phyloP scores from a whole-genome alignment of 805 yeast species.

The Saccharomycopsis microspora region DNA sequence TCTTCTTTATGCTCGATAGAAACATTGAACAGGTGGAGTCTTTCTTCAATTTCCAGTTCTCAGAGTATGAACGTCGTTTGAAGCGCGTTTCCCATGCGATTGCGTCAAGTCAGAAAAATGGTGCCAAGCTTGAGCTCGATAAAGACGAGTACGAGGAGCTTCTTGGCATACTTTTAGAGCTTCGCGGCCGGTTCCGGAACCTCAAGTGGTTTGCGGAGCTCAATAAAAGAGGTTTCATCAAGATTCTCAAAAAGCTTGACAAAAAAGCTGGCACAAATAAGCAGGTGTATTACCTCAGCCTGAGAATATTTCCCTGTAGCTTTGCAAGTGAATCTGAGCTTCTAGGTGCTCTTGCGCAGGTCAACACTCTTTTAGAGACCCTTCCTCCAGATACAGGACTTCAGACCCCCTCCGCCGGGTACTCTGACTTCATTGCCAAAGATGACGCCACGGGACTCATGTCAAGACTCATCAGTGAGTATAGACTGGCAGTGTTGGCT shows the following conservation, averaged over 20 bases:
- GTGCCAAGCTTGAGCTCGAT: constrained; percentile 22
- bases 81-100: constrained; percentile 32
- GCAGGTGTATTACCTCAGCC: constrained; percentile 44
- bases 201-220: constrained; percentile 91
- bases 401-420: constrained; percentile 7
- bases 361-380: constrained; percentile 40
- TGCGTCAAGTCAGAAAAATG: constrained; percentile 13
- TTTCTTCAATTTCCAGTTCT: constrained; percentile 61
- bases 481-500: constrained; percentile 35
- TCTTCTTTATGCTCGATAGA: constrained; percentile 69
- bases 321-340: constrained; percentile 67
- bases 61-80: constrained; percentile 66
- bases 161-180: constrained; percentile 57
- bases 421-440: constrained; percentile 21
- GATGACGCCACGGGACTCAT: constrained; percentile 37
- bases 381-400: constrained; percentile 32
- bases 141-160: constrained; percentile 53
- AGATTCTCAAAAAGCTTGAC: constrained; percentile 83
- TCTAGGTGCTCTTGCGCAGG: constrained; percentile 36
- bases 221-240: constrained; percentile 80
- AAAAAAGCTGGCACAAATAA: constrained; percentile 60
- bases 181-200: constrained; percentile 66
- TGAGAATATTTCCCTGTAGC: constrained; percentile 63
- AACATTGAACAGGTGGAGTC: constrained; percentile 74
- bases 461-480: constrained; percentile 30